phyloP scores from a whole-genome alignment of 148 eudicot genomes.

The Chenopodium quinoa region DNA sequence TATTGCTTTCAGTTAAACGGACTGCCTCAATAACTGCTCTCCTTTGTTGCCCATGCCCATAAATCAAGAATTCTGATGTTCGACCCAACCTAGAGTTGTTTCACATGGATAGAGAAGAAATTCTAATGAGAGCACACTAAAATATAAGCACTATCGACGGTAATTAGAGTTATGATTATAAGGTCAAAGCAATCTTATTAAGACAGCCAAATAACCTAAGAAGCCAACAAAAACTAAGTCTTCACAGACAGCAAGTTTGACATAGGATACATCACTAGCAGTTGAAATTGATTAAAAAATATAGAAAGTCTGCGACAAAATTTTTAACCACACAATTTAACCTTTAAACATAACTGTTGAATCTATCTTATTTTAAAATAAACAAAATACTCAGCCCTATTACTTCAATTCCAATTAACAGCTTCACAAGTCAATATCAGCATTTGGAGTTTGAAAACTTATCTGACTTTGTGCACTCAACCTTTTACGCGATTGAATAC shows the following conservation, averaged over 20 bases:
- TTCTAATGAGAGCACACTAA: not conserved
- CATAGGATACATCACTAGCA: not conserved
- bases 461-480: not conserved
- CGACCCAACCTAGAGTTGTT: slow-evolving; percentile 63
- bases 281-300: no score
- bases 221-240: not conserved
- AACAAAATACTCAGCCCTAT: no score
- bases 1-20: slow-evolving; percentile 57
- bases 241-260: not conserved
- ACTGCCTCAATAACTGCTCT: slow-evolving; percentile 89
- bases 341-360: not conserved
- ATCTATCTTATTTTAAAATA: not conserved
- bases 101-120: not conserved
- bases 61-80: slow-evolving; percentile 76
- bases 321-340: not conserved
- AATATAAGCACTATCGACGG: not conserved
- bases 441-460: not conserved
- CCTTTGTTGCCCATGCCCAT: slow-evolving; percentile 95
- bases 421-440: not conserved
- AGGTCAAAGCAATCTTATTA: not conserved
- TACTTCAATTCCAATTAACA: not conserved
- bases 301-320: no score
- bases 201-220: not conserved
- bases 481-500: not conserved
- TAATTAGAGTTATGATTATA: not conserved